Conservation (phyloP, 495 filamentous ascomycete species). For the Penicillium lagena region DNA sequence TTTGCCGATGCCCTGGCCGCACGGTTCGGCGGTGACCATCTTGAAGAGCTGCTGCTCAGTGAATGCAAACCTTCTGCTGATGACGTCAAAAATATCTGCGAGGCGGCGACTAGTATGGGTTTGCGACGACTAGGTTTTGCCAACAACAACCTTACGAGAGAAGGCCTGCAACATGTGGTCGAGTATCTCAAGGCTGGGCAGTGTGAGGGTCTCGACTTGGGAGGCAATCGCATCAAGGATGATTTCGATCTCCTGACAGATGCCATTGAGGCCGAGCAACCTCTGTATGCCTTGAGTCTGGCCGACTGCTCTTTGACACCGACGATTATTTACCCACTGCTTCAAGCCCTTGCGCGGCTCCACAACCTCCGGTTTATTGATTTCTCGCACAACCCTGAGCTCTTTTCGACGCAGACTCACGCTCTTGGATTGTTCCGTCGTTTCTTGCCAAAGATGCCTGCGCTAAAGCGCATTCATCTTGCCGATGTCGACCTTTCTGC, state of each 20-base stretch:
- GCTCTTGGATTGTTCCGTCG: slow-evolving; percentile 70
- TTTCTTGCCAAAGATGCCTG: slow-evolving; percentile 76
- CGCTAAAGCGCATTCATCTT: slow-evolving; percentile 80
- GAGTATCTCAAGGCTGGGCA: slow-evolving; percentile 64
- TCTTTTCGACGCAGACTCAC: slow-evolving; percentile 71
- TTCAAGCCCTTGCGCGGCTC: slow-evolving; percentile 67
- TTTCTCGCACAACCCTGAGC: slow-evolving; percentile 76
- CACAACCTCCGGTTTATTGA: slow-evolving; percentile 83
- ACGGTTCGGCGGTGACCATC: slow-evolving; percentile 63
- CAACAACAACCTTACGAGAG: slow-evolving; percentile 66
- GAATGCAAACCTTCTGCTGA: slow-evolving; percentile 66
- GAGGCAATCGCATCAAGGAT: slow-evolving; percentile 76
- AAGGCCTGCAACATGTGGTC: slow-evolving; percentile 68
- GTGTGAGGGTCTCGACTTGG: slow-evolving; percentile 89
- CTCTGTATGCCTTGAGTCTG: slow-evolving; percentile 76
- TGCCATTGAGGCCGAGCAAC: slow-evolving; percentile 52
- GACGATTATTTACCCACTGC: slow-evolving; percentile 61
- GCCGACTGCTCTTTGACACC: slow-evolving; percentile 80
- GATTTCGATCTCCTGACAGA: slow-evolving; percentile 61
- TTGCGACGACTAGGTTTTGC: slow-evolving; percentile 74
- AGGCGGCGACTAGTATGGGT: slow-evolving; percentile 67
- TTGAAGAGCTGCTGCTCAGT: slow-evolving; percentile 80
- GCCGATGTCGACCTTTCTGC: slow-evolving; percentile 79
- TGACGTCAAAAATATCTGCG: slow-evolving; percentile 66
- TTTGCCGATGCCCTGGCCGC: slow-evolving; percentile 70